Conservation (phyloP, 1,284 basidiomycete genomes). For the Boletus smithii region DNA sequence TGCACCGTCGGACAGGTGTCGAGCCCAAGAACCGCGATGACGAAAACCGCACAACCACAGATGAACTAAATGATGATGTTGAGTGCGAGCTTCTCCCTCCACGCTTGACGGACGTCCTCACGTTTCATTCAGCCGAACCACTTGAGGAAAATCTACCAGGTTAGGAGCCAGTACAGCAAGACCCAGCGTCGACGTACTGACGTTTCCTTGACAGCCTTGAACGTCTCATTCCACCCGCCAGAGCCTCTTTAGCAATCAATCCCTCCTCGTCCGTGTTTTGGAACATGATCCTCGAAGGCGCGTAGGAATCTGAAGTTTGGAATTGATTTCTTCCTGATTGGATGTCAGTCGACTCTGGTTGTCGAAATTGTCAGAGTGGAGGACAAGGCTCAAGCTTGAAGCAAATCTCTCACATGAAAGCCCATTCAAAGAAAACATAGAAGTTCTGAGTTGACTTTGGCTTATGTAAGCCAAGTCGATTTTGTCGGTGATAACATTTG, state of each 20-base stretch:
- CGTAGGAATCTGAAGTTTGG: conserved; percentile 86
- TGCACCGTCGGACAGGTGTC: conserved; percentile 95
- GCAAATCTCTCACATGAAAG: conserved; percentile 27
- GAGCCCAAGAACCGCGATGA: conserved; percentile 85
- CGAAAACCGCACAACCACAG: conserved; percentile 84
- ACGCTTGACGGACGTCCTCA: conserved; percentile 90
- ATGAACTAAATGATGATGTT: conserved; percentile 97
- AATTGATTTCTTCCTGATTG: conserved; percentile 72
- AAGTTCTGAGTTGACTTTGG: conserved; percentile 33
- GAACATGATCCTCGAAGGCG: conserved; percentile 95
- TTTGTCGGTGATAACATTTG: too few species aligned
- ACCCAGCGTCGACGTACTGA: conserved; percentile 87
- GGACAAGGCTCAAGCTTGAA: conserved; percentile 23
- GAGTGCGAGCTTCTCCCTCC: conserved; percentile 95
- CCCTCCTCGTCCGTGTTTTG: conserved; percentile 72
- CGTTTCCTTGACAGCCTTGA: conserved; percentile 82
- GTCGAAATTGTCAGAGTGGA: too few species aligned
- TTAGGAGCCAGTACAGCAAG: conserved; percentile 83
- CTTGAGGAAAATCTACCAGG: conserved; percentile 77
- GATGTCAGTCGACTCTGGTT: conserved; percentile 70
- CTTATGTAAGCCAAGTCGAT: too few species aligned
- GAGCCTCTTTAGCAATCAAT: conserved; percentile 74
- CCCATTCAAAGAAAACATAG: conserved; percentile 27
- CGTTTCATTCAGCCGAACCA: conserved; percentile 90
- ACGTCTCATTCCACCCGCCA: conserved; percentile 80